Base-by-base conservation (phyloP, 2,329 filamentous ascomycete species). In the Paraphoma sp. region DNA sequence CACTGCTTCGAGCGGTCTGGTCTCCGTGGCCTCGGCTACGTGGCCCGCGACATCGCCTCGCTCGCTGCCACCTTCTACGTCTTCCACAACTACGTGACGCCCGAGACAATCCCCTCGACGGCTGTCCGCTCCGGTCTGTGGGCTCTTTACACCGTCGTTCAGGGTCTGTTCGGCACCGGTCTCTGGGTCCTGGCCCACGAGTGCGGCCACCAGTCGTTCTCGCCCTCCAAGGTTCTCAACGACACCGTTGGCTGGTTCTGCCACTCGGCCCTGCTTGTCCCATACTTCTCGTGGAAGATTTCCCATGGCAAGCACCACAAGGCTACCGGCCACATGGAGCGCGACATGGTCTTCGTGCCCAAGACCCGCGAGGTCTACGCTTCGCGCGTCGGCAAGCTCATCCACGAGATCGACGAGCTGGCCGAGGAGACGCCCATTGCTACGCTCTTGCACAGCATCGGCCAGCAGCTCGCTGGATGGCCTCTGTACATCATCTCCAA, bases 241-340 rank as follows among this genome's bases (percentile, higher is more conserved):
- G 93, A 98, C 79, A 87, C 91, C 28, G 92, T 95, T 56, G 94
- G 94, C 72, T 97, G 92, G 91, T 78, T 97, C 76, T 87, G 92
- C 69, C 94, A 98, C 83, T 97, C 93, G 38, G 79, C 87, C 44
- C 87, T 97, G 40, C 84, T 97, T 54, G 94, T 99, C 47, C 95
- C 95, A 18, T 99, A 98, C 83, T 99, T 97, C 83, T 96, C 92
- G 76, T 99, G 95, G 95, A 96, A 99, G 83, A 93, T 98, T 80
- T 97, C 93, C 66, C 95, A 99, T 83, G 91, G 92, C 83, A 97
- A 97, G 87, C 95, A 99, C 84, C 95, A 99, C 90, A 98, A 98
- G 86, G 93, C 93, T 63, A 99, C 95, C 40, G 95, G 93, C 70
- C 87, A 99, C 84, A 89, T 99, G 81, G 93, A 96, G 81, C 92